These are phyloP conservation scores for Gnomoniopsis sp. DNA, from an alignment of 2,329 filamentous ascomycete species.

Conservation along the genomic window DNA sequence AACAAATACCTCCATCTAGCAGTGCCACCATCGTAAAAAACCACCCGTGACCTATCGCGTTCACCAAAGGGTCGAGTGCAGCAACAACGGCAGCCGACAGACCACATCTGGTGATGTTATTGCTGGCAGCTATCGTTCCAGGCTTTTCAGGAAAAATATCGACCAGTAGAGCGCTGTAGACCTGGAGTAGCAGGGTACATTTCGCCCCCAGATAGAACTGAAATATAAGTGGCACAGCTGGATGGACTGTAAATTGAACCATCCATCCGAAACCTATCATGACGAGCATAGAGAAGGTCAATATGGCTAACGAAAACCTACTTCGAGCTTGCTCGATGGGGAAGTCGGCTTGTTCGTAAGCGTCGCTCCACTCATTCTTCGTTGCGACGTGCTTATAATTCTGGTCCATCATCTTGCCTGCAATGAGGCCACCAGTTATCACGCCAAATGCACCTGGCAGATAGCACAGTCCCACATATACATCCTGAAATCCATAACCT, in stretches of 20 bases:
- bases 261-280: slow-evolving; percentile 55
- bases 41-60: slow-evolving; percentile 53
- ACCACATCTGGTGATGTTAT: slow-evolving; percentile 55
- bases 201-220: slow-evolving; percentile 50
- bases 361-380: slow-evolving; percentile 50
- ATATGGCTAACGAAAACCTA: slow-evolving; percentile 46
- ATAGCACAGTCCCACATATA: slow-evolving; percentile 46
- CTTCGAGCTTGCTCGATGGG: slow-evolving; percentile 49
- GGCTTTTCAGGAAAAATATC: slow-evolving; percentile 55
- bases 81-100: slow-evolving; percentile 53
- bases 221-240: slow-evolving; percentile 49
- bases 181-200: slow-evolving; percentile 55
- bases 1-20: slow-evolving; percentile 36
- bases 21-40: slow-evolving; percentile 52
- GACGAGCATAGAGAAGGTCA: slow-evolving; percentile 49
- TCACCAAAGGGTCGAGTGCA: slow-evolving; percentile 52
- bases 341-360: slow-evolving; percentile 41
- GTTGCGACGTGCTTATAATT: slow-evolving; percentile 65
- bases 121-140: slow-evolving; percentile 55
- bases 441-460: slow-evolving; percentile 44
- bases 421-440: slow-evolving; percentile 39
- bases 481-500: slow-evolving; percentile 44
- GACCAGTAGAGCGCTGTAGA: slow-evolving; percentile 55
- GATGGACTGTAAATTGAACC: slow-evolving; percentile 42
- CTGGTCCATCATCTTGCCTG: slow-evolving; percentile 53